Percentiles rank a stretch among this genome's conserved stretches.
Conservation (phyloP, 129 eudicot genomes). For the Gnaphalium uliginosum region DNA sequence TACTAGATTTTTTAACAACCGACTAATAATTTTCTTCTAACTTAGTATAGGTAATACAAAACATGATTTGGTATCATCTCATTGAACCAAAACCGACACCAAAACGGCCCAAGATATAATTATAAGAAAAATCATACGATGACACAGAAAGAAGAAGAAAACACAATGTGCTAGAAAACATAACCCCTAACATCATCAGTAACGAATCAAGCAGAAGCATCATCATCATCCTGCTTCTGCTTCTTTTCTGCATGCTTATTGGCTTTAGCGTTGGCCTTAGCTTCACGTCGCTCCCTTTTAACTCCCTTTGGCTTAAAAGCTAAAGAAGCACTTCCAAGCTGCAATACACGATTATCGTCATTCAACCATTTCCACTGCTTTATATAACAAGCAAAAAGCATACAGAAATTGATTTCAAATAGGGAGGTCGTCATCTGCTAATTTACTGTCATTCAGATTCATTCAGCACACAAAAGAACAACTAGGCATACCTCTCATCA, state of each 20-base stretch:
- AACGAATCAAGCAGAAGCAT: constrained; percentile 21
- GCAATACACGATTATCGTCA: background rate
- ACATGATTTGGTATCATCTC: constrained; percentile 11
- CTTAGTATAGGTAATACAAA: too few species aligned
- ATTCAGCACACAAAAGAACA: background rate
- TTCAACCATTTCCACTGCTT: background rate
- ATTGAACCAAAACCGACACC: constrained; percentile 24
- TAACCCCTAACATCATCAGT: background rate
- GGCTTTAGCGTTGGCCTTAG: constrained; percentile 39
- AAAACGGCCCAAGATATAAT: background rate
- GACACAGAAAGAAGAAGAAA: background rate
- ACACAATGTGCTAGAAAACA: background rate
- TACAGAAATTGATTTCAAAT: background rate
- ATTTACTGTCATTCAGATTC: background rate
- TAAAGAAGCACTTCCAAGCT: constrained; percentile 69
- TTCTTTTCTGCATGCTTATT: constrained; percentile 49
- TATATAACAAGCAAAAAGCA: background rate
- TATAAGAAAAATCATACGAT: background rate
- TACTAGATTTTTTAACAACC: background rate
- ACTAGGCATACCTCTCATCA: background rate
- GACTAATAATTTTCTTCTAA: too few species aligned
- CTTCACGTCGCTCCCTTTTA: constrained; percentile 92
- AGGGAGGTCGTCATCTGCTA: background rate
- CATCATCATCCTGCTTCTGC: constrained; percentile 29
- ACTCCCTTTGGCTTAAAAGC: constrained; percentile 80